Evolutionary conservation across 148 eudicot species (phyloP), one percentile per base, ranked within the genome.

Genomic region (Chenopodium album): DNA sequence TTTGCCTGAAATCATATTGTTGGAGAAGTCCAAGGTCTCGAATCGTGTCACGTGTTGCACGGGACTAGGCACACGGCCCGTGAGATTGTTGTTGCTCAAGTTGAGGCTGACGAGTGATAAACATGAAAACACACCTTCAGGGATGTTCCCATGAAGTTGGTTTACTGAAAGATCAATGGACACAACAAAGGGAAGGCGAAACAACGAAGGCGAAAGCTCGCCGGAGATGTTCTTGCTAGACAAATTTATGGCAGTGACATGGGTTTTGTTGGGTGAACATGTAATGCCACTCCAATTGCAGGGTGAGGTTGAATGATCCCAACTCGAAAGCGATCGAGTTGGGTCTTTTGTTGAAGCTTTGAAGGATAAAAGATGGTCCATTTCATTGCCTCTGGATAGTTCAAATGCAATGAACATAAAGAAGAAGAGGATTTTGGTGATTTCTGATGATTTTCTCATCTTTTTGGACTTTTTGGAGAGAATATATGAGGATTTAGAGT

Each of bases 1-100:
- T 65, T 56, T 12, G 4, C 94, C 97, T 1, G 90, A 87, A 20
- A 95, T 81, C 87, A 93, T 84, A 87, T 95, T 95, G 86, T 95
- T 93, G 41, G 95, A 95, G 4, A 95, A 79, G 86, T 95, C 98
- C 78, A 95, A 76, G 10, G 80, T 88, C 77, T 89, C 76, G 29
- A 93, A 90, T 64, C n/a, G 10, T 0, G 82, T 78, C 66, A 80
- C 76, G 46, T 73, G 63, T 72, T 72, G 75, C 46, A 63, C 69
- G 47, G 79, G 73, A 34, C 72, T 59, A 0, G 93, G 98, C 13
- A 93, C 65, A 29, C 32, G 73, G 46, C 95, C 93, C 0, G 98
- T 92, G 70, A 95, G 71, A 75, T 95, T 95, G 65, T 95, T 95
- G 88, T 85, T 87, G 90, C 93, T 95, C 1, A 95, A 83, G 84